Evolutionary conservation across 352 stramenopile genomes (phyloP).

Genomic region (Phytophthora crassamura): DNA sequence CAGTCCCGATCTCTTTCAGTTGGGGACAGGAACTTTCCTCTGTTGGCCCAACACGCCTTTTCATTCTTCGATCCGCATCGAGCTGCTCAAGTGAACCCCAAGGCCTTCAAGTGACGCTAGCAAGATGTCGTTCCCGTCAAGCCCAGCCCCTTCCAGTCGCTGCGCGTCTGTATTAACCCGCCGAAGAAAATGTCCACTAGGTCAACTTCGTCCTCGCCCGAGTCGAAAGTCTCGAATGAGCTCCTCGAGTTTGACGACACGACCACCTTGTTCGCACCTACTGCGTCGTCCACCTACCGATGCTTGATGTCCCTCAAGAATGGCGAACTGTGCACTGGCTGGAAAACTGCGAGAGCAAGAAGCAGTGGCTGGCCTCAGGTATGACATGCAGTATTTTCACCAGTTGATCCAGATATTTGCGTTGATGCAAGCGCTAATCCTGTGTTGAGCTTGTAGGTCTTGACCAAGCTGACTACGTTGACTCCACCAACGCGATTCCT

Average conservation of each 20-base stretch:
- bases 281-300: constrained; percentile 1
- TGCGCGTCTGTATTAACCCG: neutral
- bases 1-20: too few species aligned
- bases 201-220: constrained; percentile 3
- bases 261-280: constrained; percentile 6
- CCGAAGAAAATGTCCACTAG: constrained; percentile 3
- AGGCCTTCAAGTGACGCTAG: too few species aligned
- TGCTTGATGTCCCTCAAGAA: neutral
- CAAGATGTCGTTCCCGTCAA: neutral
- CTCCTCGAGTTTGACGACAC: constrained; percentile 8
- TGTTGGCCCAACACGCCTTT: too few species aligned
- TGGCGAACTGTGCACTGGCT: constrained; percentile 2
- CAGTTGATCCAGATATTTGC: too few species aligned
- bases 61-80: constrained; percentile 3
- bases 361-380: constrained; percentile 2
- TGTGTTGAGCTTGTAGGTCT: constrained; percentile 2
- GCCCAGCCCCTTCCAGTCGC: neutral
- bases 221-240: neutral
- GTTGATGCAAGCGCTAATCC: too few species aligned
- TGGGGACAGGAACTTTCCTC: too few species aligned
- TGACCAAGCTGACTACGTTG: constrained; percentile 5
- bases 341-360: constrained; percentile 1
- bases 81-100: constrained; percentile 1
- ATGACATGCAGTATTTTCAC: too few species aligned
- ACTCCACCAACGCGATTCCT: constrained; percentile 11